phyloP scores from a whole-genome alignment of 2,329 filamentous ascomycete species.

The Tolypocladium tropicale region DNA sequence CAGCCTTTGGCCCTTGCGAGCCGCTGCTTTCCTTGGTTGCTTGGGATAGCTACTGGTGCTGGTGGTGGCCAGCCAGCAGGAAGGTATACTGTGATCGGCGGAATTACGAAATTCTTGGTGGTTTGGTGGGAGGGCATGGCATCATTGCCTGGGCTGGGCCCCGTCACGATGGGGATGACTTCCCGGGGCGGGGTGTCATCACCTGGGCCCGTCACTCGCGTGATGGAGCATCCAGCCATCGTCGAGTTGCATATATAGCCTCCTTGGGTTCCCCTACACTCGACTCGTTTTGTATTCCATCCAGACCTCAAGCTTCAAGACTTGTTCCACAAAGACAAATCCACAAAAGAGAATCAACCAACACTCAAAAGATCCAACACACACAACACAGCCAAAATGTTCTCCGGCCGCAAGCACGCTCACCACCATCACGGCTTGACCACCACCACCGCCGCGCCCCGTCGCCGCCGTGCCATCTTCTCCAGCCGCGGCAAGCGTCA shows the following conservation, averaged over 20 bases:
- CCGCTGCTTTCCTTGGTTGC: neutral
- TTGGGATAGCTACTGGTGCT: too few relatives aligned
- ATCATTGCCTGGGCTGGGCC: neutral
- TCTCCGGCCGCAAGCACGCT: slow-evolving; percentile 14
- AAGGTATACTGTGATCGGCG: neutral
- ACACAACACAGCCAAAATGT: slow-evolving; percentile 6
- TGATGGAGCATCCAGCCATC: neutral
- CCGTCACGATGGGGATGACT: neutral
- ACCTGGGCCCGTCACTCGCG: neutral
- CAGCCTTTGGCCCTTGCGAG: too few relatives aligned
- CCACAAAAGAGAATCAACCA: neutral
- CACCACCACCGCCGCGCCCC: slow-evolving; percentile 28
- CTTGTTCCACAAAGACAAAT: too few relatives aligned
- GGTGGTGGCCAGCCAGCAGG: neutral
- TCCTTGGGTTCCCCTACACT: neutral
- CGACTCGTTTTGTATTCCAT: neutral
- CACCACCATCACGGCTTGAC: slow-evolving; percentile 13
- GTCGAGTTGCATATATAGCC: neutral
- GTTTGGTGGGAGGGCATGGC: neutral
- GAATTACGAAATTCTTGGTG: neutral
- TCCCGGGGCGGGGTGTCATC: neutral
- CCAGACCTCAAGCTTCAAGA: neutral
- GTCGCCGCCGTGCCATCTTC: slow-evolving; percentile 30
- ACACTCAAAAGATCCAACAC: neutral
- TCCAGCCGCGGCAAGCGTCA: slow-evolving; percentile 24